Evolutionary conservation across 345 rosid genomes (phyloP).

Genomic region (Arabidopsis suecica): DNA sequence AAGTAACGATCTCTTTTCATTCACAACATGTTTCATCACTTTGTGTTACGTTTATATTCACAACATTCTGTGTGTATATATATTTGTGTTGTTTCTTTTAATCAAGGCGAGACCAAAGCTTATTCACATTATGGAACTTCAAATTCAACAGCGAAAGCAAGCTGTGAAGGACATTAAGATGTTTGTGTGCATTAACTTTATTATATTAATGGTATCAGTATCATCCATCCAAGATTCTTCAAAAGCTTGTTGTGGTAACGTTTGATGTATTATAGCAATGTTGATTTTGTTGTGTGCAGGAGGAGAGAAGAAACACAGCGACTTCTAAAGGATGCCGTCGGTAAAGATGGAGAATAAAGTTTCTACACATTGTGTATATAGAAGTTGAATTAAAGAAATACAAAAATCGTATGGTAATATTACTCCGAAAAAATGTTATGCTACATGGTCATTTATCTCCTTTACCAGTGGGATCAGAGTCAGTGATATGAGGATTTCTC

Average conservation of each 20-base stretch:
- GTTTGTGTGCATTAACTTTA: background rate
- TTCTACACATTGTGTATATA: background rate
- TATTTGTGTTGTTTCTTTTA: too few species aligned
- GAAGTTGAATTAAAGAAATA: background rate
- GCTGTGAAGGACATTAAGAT: too few species aligned
- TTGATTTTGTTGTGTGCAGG: conserved; percentile 43
- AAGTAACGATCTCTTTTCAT: too few species aligned
- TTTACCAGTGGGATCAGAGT: conserved; percentile 49
- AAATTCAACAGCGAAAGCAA: too few species aligned
- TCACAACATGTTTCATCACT: too few species aligned
- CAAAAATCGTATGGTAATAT: background rate
- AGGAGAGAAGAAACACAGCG: conserved; percentile 66
- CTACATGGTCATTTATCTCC: conserved; percentile 37
- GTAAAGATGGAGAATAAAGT: conserved; percentile 49
- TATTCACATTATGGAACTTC: too few species aligned
- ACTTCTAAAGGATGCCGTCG: conserved; percentile 62
- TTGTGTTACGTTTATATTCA: too few species aligned
- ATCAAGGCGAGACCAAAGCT: too few species aligned
- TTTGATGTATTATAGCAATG: background rate
- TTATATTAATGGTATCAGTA: background rate
- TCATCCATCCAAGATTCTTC: background rate
- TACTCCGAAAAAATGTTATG: conserved; percentile 26
- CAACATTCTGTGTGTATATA: too few species aligned
- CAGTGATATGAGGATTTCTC: conserved; percentile 61
- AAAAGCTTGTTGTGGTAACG: background rate